Base-by-base conservation (phyloP, 768 basidiomycete genomes). In the Pluteus cervinus region DNA sequence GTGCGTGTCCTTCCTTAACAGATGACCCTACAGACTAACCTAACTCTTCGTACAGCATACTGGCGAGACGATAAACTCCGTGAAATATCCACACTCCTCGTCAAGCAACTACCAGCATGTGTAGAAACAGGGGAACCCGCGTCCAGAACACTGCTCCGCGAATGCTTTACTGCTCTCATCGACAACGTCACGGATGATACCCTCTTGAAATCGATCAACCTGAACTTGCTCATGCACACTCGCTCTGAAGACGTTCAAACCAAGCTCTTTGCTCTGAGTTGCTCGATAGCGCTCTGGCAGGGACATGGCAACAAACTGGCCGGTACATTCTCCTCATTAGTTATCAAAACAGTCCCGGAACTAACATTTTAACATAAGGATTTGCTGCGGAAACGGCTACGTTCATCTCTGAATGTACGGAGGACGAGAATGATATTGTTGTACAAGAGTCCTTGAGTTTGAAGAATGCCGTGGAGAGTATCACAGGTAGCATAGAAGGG, bases 381-480 rank as follows among this genome's bases (percentile, higher is more conserved):
- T 85, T 88, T 49, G 79, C 75, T 11, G 66, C 79, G 7, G 92
- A 94, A 55, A 85, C 89, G 20, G 68, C 85, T 12, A 81, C 86
- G 18, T 91, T 94, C 62, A 81, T 94, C 37, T 79, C 79, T 4
- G 92, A 94, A 57, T 86, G 81, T 51, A 75, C 78, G 4, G 88
- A 91, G 60, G 90, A 94, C 51, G 91, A 92, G 47, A 81, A 90
- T 54, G 86, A 89, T 45, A 69, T 69, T 41, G 87, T 93, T 11
- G 84, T 89, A 4, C 69, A 65, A 40, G 79, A 79, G 48, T 75
- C 81, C 12, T 74, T 79, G 45, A 69, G 58, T 46, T 63, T 89
- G 58, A 88, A 83, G 57, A 62, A 71, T 58, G 75, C 76, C 3
- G 77, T 87, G 32, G 85, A 88, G 61, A 71, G 62, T 45, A 69